Percentiles rank a stretch among this genome's conserved stretches.
phyloP scores from a whole-genome alignment of 2,329 filamentous ascomycete species.

The Hypomyces rosellus region DNA sequence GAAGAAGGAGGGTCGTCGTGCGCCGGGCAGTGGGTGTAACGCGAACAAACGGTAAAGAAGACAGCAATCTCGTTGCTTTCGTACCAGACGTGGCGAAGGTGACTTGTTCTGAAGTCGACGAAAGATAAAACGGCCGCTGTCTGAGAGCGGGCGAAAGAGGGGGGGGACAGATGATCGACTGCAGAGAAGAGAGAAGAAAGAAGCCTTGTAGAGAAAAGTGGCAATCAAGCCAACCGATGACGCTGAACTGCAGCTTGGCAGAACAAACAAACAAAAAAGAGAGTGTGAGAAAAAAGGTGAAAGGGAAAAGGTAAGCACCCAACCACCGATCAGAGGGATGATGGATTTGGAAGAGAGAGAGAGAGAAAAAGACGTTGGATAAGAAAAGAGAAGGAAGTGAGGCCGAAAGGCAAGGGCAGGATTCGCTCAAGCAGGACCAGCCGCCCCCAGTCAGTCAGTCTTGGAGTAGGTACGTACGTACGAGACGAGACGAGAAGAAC shows the following conservation, averaged over 20 bases:
- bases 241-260: not conserved
- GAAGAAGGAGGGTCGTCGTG: not conserved
- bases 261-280: not conserved
- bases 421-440: not conserved
- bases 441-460: too few species aligned
- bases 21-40: not conserved
- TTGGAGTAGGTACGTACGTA: too few species aligned
- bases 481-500: not conserved
- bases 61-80: conserved; percentile 21
- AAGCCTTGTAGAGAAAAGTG: too few species aligned
- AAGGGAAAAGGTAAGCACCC: not conserved
- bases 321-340: too few species aligned
- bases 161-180: too few species aligned
- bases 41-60: conserved; percentile 16
- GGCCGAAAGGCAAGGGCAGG: conserved; percentile 10
- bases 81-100: conserved; percentile 25
- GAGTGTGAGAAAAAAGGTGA: not conserved
- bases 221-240: too few species aligned
- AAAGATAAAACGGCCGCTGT: too few species aligned
- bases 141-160: too few species aligned
- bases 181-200: too few species aligned
- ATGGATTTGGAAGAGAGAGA: not conserved
- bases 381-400: conserved; percentile 7
- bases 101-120: conserved; percentile 23
- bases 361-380: not conserved